phyloP scores from a whole-genome alignment of 192 early-diverging fungal genomes.

The Dimargaris verticillata region DNA sequence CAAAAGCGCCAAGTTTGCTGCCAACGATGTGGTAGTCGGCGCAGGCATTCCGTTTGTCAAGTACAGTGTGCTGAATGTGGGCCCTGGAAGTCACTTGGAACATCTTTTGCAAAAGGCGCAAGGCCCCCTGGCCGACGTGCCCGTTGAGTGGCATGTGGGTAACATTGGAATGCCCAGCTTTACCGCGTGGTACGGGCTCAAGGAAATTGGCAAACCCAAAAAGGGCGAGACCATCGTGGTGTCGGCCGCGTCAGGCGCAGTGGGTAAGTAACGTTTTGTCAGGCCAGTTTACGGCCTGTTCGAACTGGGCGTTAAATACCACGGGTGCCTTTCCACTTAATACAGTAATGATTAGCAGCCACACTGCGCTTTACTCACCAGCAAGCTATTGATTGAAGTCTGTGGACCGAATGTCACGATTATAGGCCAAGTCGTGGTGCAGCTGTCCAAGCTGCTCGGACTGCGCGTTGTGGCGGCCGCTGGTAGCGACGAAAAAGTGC shows the following conservation, averaged over 20 bases:
- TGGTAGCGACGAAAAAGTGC: conserved; percentile 70
- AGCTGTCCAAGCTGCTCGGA: conserved; percentile 60
- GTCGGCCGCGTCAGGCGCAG: conserved; percentile 65
- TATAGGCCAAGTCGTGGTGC: conserved; percentile 48
- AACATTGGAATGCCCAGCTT: conserved; percentile 66
- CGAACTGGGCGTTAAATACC: conserved; percentile 8
- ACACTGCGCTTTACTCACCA: not conserved
- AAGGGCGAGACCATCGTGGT: conserved; percentile 70
- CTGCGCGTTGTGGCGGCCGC: conserved; percentile 70
- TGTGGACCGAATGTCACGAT: not conserved
- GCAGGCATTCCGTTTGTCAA: conserved; percentile 35
- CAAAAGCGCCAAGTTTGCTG: conserved; percentile 31
- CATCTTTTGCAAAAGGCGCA: conserved; percentile 21
- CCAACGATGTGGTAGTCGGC: conserved; percentile 48
- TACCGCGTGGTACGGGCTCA: conserved; percentile 56
- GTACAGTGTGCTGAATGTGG: conserved; percentile 28
- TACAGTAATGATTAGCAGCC: not conserved
- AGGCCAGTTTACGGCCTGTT: conserved; percentile 20
- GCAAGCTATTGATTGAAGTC: not conserved
- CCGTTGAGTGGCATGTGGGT: conserved; percentile 40
- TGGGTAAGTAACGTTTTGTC: conserved; percentile 21
- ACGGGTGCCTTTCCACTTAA: not conserved
- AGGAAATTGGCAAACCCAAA: conserved; percentile 50
- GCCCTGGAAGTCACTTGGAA: conserved; percentile 12
- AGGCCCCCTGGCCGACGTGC: conserved; percentile 22